Evolutionary conservation across 306 rosid species (phyloP), one percentile per base, ranked within the genome.

Genomic region (Acacia confusa): DNA sequence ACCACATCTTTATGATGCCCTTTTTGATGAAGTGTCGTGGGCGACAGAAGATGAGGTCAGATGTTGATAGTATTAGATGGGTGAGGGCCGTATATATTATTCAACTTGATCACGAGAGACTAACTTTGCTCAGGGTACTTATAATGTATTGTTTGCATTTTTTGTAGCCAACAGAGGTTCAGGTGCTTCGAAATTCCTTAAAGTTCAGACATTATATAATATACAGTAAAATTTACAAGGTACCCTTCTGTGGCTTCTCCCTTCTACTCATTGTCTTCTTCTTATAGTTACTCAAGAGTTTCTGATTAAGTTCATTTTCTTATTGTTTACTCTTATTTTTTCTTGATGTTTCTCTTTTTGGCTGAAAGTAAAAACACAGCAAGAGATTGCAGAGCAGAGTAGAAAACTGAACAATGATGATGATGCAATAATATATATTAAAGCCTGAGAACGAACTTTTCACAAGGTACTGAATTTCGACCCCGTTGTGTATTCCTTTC

Each of bases 11-110:
- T 95, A 93, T 71, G 92, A 84, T 69, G 93, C 90, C 52, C 97
- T 95, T 57, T 95, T 93, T 71, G 89, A 95, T 70, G 99, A 95
- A 90, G 86, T 95, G 57, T 88, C 86, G 0, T 92, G 97, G 99
- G 97, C 97, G 58, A 89, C 93, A 28, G 97, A 93, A 85, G 99
- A 95, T 78, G 99, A 95, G 94, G 98, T 95, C 83, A 88, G 97
- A 84, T 79, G 69, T 70, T 16, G 36, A 70, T 79, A 70, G 71
- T 81, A 53, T 66, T 15, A 38, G 60, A 80, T 77, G 48, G 83
- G 30, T 64, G 82, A 78, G 75, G 83, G 72, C 72, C 78, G 72
- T 66, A 60, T 53, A 36, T 77, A 78, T 57, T 47, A 75, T 24
- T 48, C 77, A 75, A 11, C 76, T 38, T 55, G 20, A 66, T 40